Evolutionary conservation across 805 yeast genomes (phyloP).

Genomic region (Cyberlindnera mycetangii): DNA sequence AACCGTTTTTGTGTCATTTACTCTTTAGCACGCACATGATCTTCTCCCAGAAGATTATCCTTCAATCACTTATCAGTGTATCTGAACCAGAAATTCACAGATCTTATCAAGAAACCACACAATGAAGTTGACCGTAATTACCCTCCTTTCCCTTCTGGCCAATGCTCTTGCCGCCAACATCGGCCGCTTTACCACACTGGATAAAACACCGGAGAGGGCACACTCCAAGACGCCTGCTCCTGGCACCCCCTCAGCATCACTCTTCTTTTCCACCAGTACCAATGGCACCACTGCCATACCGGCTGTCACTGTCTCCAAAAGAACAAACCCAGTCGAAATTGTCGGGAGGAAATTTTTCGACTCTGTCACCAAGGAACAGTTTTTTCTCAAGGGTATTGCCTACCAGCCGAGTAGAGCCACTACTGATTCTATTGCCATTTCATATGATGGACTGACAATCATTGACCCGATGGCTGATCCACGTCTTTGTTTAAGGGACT

Average conservation of each 20-base stretch:
- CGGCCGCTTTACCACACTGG: constrained; percentile 2
- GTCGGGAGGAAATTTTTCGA: constrained; percentile 76
- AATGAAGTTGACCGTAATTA: not conserved
- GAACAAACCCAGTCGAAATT: constrained; percentile 45
- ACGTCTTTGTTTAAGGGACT: constrained; percentile 71
- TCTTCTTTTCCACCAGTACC: not conserved
- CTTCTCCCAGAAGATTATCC: too few relatives aligned
- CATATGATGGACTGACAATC: constrained; percentile 29
- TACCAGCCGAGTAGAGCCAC: constrained; percentile 61
- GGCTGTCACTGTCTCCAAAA: not conserved
- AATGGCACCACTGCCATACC: not conserved
- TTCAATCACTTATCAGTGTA: too few relatives aligned
- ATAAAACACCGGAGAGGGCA: constrained; percentile 4
- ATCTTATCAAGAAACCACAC: too few relatives aligned
- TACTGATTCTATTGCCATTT: constrained; percentile 34
- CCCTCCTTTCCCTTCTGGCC: not conserved
- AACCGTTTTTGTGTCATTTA: too few relatives aligned
- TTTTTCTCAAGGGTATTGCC: constrained; percentile 84
- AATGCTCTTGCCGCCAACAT: constrained; percentile 3
- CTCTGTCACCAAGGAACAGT: constrained; percentile 70
- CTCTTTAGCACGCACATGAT: too few relatives aligned
- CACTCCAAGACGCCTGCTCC: constrained; percentile 4
- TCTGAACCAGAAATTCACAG: too few relatives aligned
- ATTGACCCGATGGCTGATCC: constrained; percentile 80
- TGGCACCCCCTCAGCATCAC: not conserved